Conservation (phyloP, 306 rosid genomes). For the Lablab purpureus region DNA sequence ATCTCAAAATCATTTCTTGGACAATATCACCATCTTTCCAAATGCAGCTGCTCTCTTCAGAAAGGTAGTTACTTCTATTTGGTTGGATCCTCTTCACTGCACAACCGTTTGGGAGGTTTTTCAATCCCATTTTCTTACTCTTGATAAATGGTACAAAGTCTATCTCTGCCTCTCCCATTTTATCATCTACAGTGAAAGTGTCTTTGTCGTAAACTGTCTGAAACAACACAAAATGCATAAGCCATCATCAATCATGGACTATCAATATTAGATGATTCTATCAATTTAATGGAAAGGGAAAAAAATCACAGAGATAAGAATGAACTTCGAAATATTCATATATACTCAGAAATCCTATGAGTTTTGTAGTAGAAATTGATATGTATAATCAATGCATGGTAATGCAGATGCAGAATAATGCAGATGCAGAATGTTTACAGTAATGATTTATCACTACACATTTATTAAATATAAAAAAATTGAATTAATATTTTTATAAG, state of each 20-base stretch:
- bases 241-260: no score
- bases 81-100: slow-evolving; percentile 70
- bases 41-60: slow-evolving; percentile 75
- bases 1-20: slow-evolving; percentile 74
- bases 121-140: slow-evolving; percentile 57
- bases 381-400: no score
- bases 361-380: no score
- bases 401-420: no score
- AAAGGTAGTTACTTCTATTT: slow-evolving; percentile 57
- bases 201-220: slow-evolving; percentile 82
- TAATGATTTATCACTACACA: no score
- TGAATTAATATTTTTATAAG: background rate
- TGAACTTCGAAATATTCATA: no score
- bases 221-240: slow-evolving; percentile 2
- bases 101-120: slow-evolving; percentile 68
- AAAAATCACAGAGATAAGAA: no score
- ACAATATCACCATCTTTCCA: slow-evolving; percentile 64
- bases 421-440: no score
- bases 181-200: slow-evolving; percentile 70
- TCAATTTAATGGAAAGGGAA: no score
- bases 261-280: no score
- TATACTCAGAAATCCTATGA: no score
- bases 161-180: slow-evolving; percentile 85
- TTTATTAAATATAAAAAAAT: no score
- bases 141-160: slow-evolving; percentile 73